Percentiles rank a stretch among this genome's conserved stretches.
phyloP scores from a whole-genome alignment of 805 yeast genomes.

The Pichia membranifaciens region DNA sequence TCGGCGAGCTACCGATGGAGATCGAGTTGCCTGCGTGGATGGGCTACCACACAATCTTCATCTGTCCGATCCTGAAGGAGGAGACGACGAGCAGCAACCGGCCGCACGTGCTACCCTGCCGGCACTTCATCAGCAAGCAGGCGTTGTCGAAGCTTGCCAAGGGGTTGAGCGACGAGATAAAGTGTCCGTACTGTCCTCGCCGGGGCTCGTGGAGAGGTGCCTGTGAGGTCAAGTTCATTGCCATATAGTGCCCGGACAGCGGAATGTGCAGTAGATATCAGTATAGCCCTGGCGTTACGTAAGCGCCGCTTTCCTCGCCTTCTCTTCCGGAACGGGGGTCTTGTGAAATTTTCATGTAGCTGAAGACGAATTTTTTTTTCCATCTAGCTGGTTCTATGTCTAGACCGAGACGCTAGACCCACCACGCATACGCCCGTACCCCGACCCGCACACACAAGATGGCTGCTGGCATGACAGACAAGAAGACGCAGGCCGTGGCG shows the following conservation, averaged over 20 bases:
- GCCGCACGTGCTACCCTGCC: conserved; percentile 36
- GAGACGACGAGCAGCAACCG: conserved; percentile 56
- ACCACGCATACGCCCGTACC: too few relatives aligned
- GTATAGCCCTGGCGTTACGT: background rate
- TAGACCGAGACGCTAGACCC: too few relatives aligned
- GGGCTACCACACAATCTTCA: conserved; percentile 40
- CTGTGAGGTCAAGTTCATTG: conserved; percentile 3
- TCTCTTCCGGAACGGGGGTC: too few relatives aligned
- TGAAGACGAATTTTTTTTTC: too few relatives aligned
- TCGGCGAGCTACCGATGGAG: conserved; percentile 36
- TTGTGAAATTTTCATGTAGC: too few relatives aligned
- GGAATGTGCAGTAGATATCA: background rate
- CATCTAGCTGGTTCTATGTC: too few relatives aligned
- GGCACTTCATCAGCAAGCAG: conserved; percentile 52
- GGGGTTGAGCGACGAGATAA: conserved; percentile 31
- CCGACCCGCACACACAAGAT: background rate
- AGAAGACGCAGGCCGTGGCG: background rate
- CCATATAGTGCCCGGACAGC: background rate
- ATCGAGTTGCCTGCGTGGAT: conserved; percentile 14
- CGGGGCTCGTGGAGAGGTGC: conserved; percentile 27
- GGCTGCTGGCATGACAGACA: background rate
- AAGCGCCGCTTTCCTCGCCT: too few relatives aligned
- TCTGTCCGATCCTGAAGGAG: conserved; percentile 63
- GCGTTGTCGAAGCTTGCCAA: conserved; percentile 43
- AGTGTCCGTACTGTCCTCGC: conserved; percentile 69